Percentiles rank a stretch among this genome's conserved stretches.
phyloP scores from a whole-genome alignment of 148 eudicot species.

The Amaranthus palmeri region DNA sequence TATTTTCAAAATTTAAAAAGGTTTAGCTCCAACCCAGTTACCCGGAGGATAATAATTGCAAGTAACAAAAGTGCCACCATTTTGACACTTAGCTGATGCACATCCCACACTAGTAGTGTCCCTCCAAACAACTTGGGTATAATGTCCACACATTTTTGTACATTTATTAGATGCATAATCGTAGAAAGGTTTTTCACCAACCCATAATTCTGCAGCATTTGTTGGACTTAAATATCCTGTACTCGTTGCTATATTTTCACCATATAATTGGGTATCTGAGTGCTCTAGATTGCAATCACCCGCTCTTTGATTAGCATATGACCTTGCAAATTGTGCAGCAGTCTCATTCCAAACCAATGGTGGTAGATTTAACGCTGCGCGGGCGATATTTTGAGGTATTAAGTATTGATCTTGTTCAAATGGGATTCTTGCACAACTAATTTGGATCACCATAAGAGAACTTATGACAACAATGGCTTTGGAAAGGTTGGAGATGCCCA shows the following conservation, averaged over 20 bases:
- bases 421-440: neutral
- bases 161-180: conserved; percentile 40
- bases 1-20: conserved; percentile 30
- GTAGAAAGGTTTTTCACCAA: conserved; percentile 37
- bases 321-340: conserved; percentile 31
- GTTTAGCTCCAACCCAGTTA: conserved; percentile 39
- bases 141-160: conserved; percentile 34
- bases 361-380: conserved; percentile 26
- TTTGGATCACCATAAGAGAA: conserved; percentile 4
- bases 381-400: conserved; percentile 40
- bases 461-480: conserved; percentile 30
- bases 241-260: conserved; percentile 51
- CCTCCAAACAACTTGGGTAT: conserved; percentile 54
- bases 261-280: conserved; percentile 32
- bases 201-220: conserved; percentile 42
- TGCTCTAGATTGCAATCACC: conserved; percentile 45
- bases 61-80: conserved; percentile 42
- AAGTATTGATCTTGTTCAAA: conserved; percentile 10
- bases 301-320: conserved; percentile 39
- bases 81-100: conserved; percentile 39
- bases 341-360: conserved; percentile 43
- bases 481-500: conserved; percentile 18
- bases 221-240: conserved; percentile 24
- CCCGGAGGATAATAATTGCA: conserved; percentile 65
- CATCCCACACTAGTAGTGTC: conserved; percentile 46